phyloP scores from a whole-genome alignment of 2,329 filamentous ascomycete species.

The Herpomyces periplanetae region DNA sequence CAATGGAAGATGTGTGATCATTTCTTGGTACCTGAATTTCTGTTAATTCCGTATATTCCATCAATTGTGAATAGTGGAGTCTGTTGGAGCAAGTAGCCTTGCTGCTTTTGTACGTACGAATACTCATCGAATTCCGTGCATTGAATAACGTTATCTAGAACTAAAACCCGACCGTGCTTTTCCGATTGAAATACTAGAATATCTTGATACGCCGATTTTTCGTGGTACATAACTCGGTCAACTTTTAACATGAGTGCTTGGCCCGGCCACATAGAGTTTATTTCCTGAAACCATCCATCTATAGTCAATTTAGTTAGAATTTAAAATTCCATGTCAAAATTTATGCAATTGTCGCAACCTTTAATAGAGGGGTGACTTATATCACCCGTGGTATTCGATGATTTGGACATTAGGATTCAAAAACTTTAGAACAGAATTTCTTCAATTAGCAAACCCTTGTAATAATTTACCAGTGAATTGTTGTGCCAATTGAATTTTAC shows the following conservation, averaged over 20 bases:
- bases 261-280: conserved; percentile 93
- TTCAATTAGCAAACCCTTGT: too few relatives aligned
- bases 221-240: conserved; percentile 89
- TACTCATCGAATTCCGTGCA: conserved; percentile 96
- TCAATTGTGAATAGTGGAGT: neutral
- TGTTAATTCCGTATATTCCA: neutral
- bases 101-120: conserved; percentile 15
- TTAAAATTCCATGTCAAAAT: too few relatives aligned
- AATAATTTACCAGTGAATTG: too few relatives aligned
- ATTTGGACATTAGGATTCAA: too few relatives aligned
- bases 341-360: too few relatives aligned
- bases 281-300: conserved; percentile 99
- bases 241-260: conserved; percentile 96
- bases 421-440: too few relatives aligned
- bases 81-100: neutral
- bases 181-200: conserved; percentile 95
- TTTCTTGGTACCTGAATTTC: conserved; percentile 44
- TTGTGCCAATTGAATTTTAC: too few relatives aligned
- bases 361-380: too few relatives aligned
- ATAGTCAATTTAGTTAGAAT: conserved; percentile 2
- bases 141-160: conserved; percentile 96
- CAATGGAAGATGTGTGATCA: conserved; percentile 96
- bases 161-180: conserved; percentile 77
- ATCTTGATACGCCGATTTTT: conserved; percentile 97
- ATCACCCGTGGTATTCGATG: too few relatives aligned